Evolutionary conservation across 2,329 filamentous ascomycete genomes (phyloP).

Genomic region (Pezizomycotina sp.): DNA sequence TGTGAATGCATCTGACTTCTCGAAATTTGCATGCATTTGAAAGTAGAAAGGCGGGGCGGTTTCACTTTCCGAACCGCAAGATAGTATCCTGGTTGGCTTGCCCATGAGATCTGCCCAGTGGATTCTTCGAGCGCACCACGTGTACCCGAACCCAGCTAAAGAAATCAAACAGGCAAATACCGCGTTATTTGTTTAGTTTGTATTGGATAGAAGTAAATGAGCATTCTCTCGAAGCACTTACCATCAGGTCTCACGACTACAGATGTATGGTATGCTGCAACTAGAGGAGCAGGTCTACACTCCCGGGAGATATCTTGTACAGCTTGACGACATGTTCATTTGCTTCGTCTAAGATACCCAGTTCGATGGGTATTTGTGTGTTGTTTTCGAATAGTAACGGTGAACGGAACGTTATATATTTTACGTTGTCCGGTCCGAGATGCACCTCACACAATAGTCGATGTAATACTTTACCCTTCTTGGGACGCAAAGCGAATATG

Average conservation of each 20-base stretch:
- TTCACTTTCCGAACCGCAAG: conserved; percentile 68
- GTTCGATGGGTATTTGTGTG: conserved; percentile 85
- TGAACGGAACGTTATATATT: conserved; percentile 89
- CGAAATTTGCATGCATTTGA: conserved; percentile 74
- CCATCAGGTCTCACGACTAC: conserved; percentile 73
- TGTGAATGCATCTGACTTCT: conserved; percentile 66
- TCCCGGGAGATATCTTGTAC: conserved; percentile 88
- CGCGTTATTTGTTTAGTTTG: neutral
- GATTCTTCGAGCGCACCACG: conserved; percentile 77
- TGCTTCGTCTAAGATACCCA: conserved; percentile 75
- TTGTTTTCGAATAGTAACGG: conserved; percentile 87
- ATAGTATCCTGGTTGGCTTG: conserved; percentile 67
- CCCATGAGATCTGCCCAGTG: conserved; percentile 89
- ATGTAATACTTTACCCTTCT: conserved; percentile 70
- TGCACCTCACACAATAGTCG: conserved; percentile 82
- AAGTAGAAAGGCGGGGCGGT: conserved; percentile 77
- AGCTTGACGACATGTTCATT: conserved; percentile 89
- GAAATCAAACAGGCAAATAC: conserved; percentile 6
- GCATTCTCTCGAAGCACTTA: no score
- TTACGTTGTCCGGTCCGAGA: conserved; percentile 86
- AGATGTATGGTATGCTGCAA: conserved; percentile 77
- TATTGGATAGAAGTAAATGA: no score
- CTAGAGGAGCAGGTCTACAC: conserved; percentile 75
- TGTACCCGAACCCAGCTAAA: conserved; percentile 70
- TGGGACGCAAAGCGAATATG: conserved; percentile 74